Evolutionary conservation across 1,284 basidiomycete genomes (phyloP), one percentile per base, ranked within the genome.

Genomic region (Ustilago nuda): DNA sequence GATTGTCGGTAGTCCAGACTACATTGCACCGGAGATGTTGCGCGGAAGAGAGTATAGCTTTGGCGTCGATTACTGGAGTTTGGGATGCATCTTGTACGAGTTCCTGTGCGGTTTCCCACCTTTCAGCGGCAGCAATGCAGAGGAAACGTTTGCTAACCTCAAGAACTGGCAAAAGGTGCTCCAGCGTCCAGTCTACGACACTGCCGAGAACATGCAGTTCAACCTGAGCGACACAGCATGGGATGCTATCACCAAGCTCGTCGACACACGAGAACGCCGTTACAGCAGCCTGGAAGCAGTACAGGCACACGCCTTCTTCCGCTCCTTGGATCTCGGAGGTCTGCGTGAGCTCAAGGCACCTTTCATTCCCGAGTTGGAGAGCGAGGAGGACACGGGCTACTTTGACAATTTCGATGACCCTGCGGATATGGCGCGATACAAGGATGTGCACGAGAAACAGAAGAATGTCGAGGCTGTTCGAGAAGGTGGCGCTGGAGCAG

Each of bases 111-210:
- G 87, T 63, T 99, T 98, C 88, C 97, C 97, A 11, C 97, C 97
- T 0, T 99, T 99, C 88, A 96, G 93, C 59, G 97, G 97, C 13
- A 91, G 92, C 50, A 94, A 92, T 0, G 93, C 95, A 0, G 96
- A 99, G 82, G 97, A 99, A 87, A 99, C 97, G 0, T 99, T 97
- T 95, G 94, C 94, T 23, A 99, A 99, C 87, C 88, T 99, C 79
- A 98, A 98, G 88, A 98, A 98, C 86, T 99, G 97, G 97, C 90
- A 92, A 30, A 93, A 93, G 79, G 84, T 95, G 3, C 89, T 99
- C 4, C 89, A 92, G 23, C 87, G 97, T 72, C 97, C 97, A 1
- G 93, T 97, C 78, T 99, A 99, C 83, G 95, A 98, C 85, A 92
- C 93, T 77, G 92, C 93, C 3, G 95, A 99, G 85, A 97, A 99